Base-by-base conservation (phyloP, 2,329 filamentous ascomycete species). In the Ophiostoma sp. region DNA sequence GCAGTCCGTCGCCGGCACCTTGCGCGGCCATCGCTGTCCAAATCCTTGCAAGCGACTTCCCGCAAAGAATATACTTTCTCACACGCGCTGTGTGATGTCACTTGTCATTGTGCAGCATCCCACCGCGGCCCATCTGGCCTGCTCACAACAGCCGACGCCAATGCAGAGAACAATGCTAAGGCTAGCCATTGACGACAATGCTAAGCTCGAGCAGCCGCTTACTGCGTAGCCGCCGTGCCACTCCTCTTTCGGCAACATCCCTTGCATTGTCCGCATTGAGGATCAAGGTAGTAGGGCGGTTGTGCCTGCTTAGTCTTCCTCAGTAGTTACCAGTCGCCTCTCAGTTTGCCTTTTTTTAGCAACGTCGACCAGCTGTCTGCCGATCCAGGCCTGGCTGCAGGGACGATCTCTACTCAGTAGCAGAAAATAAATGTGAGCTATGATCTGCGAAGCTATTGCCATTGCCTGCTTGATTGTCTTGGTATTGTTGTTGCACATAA, bases 161-260 rank as follows among this genome's bases (percentile, higher is more conserved):
- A 39, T 65, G 64, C 36, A 67, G 65, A 67, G 71, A 69, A 72
- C 71, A 72, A 72, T 72, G 69, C 71, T 67, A 72, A 72, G 70
- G 69, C 68, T 69, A 69, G 48, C 35, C 41, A 62, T 48, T 48
- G 68, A 67, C 31, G 23, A 72, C 71, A 71, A 71, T 72, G 68
- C 23, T 67, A 71, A 71, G 57, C n/a, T 67, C 31, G 23, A 33
- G 54, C n/a, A 39, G 20, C 35, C 54, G 35, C 68, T 11, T 41
- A 41, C 68, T 11, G 35, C 17, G 11, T 48, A 66, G 41, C 67
- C 68, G 33, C 68, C 57, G 11, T 39, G 20, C 41, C 48, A 57
- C 67, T 48, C 65, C 35, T 10, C 44, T 52, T 62, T 31, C 20
- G n/a, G 41, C 36, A 27, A 23, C 31, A 39, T 41, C 23, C 33